A percentile compares a stretch with the other conserved stretches of the same genome.
These are phyloP conservation scores for Kalanchoe fedtschenkoi DNA, from an alignment of 164 flowering plant species.

Conservation along the genomic window DNA sequence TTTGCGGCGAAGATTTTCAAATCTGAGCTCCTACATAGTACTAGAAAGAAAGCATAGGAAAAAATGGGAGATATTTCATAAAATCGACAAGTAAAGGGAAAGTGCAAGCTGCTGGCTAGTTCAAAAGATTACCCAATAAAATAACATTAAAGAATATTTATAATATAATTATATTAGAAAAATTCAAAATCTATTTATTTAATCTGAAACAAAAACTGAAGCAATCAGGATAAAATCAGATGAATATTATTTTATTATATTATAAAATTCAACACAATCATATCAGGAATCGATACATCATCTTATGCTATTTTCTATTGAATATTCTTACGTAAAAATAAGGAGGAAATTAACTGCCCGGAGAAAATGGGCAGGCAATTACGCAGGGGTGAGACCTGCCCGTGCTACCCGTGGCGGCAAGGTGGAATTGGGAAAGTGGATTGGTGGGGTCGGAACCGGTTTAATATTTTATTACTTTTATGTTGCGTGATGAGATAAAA, in stretches of 20 bases:
- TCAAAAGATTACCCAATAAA: background rate
- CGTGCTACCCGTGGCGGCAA: background rate
- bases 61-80: background rate
- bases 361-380: background rate
- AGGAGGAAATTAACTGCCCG: background rate
- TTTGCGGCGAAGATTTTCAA: background rate
- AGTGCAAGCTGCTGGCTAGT: background rate
- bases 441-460: background rate
- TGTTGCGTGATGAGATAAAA: background rate
- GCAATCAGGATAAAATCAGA: background rate
- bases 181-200: background rate
- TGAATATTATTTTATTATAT: background rate
- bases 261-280: no score
- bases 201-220: no score
- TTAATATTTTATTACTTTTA: background rate
- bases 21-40: slow-evolving; percentile 1
- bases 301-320: no score
- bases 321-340: background rate
- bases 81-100: background rate
- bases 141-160: background rate
- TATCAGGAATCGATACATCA: no score
- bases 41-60: slow-evolving; percentile 1
- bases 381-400: no score
- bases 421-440: slow-evolving; percentile 1
- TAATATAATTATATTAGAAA: background rate